Evolutionary conservation across 176 grass and related monocot genomes (phyloP), one percentile per base, ranked within the genome.

Genomic region (Oryza longistaminata): DNA sequence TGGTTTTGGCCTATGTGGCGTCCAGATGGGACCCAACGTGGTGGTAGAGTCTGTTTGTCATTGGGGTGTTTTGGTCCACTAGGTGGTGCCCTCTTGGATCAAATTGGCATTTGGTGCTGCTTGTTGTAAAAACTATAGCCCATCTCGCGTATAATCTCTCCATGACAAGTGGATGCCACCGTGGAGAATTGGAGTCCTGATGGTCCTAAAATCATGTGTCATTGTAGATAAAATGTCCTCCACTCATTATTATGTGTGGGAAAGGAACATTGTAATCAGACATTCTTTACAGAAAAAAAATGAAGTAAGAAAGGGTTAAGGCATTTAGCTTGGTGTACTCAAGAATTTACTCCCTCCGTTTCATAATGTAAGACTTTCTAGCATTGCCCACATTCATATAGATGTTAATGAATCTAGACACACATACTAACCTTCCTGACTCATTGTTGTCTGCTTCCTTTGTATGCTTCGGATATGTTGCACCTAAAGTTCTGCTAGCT

Each of bases 381-480:
- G n/a, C n/a, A n/a, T n/a, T n/a, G n/a, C n/a, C n/a, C n/a, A n/a
- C n/a, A n/a, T n/a, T n/a, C n/a, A n/a, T n/a, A n/a, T n/a, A n/a
- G n/a, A n/a, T n/a, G n/a, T n/a, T n/a, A n/a, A n/a, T n/a, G n/a
- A n/a, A n/a, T n/a, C n/a, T n/a, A n/a, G n/a, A n/a, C n/a, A n/a
- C n/a, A n/a, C 26, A 78, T 25, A n/a, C 44, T 70, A 39, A 22
- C 45, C 21, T 72, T 88, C 44, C 11, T 65, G 43, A 17, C 15
- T 16, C n/a, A 40, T 34, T 43, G 34, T 44, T 75, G 8, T 19
- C 43, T 44, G 5, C 34, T 73, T 80, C 31, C 11, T 67, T 14
- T 43, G 44, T 22, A 27, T 82, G 19, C 34, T 87, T 88, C 71
- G 75, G 27, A 43, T 79, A 66, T 79, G 46, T 33, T 83, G 40